These are phyloP conservation scores for Zymoseptoria ardabiliae DNA, from an alignment of 2,329 filamentous ascomycete species.

Conservation along the genomic window DNA sequence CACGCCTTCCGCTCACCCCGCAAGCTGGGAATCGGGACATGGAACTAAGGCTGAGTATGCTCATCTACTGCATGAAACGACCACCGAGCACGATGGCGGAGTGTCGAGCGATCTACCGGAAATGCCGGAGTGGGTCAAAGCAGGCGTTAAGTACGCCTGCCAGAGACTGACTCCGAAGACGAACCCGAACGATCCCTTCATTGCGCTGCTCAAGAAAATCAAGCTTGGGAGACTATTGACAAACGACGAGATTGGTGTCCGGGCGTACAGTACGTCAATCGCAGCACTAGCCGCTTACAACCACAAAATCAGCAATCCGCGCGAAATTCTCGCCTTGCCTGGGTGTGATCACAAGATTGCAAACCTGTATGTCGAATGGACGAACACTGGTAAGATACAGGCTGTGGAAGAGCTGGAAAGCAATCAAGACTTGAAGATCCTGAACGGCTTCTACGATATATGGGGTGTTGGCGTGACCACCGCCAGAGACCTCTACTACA, in stretches of 20 bases:
- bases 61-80: conserved; percentile 59
- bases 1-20: conserved; percentile 12
- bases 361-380: conserved; percentile 70
- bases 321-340: conserved; percentile 51
- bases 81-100: conserved; percentile 64
- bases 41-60: conserved; percentile 29
- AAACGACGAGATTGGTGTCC: conserved; percentile 69
- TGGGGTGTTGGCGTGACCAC: conserved; percentile 86
- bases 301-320: conserved; percentile 40
- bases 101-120: conserved; percentile 49
- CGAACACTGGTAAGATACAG: conserved; percentile 47
- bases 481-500: conserved; percentile 71
- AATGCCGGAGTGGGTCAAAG: conserved; percentile 61
- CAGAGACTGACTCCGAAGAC: conserved; percentile 65
- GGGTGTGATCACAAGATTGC: conserved; percentile 78
- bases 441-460: conserved; percentile 71
- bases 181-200: conserved; percentile 67
- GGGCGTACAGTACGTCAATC: conserved; percentile 83
- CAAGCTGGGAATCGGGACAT: conserved; percentile 26
- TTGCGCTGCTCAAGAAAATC: conserved; percentile 67
- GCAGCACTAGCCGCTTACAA: conserved; percentile 79
- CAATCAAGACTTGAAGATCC: conserved; percentile 56
- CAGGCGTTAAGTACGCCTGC: conserved; percentile 66
- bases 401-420: conserved; percentile 58
- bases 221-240: conserved; percentile 62